Conservation (phyloP, 139 green algal genomes). For the Zygnema cylindricum region DNA sequence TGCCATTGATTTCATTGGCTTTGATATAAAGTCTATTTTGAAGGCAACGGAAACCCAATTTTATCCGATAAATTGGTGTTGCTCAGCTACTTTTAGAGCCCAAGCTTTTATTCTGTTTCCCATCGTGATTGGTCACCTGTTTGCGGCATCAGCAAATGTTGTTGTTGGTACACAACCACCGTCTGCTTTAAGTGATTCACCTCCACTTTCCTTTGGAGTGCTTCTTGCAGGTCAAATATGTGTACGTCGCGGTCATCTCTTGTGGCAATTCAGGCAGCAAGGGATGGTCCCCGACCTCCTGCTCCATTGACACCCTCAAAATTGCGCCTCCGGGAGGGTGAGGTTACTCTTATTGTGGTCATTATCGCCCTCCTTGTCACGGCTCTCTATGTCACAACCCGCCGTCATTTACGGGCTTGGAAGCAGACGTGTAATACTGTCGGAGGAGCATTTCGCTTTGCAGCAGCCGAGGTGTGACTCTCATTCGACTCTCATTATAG, state of each 20-base stretch:
- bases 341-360: not conserved
- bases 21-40: not conserved
- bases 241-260: not conserved
- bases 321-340: not conserved
- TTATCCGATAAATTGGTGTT: no score
- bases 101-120: no score
- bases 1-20: no score
- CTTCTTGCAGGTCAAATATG: slow-evolving; percentile 1
- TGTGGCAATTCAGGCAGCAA: not conserved
- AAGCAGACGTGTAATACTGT: not conserved
- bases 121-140: no score
- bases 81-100: no score
- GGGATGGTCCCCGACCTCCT: not conserved
- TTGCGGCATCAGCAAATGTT: no score
- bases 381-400: not conserved
- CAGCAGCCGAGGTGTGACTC: slow-evolving; percentile 17
- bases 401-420: not conserved
- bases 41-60: not conserved
- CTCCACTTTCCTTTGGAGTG: no score
- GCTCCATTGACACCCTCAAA: not conserved
- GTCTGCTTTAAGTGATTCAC: not conserved
- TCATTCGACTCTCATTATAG: not conserved
- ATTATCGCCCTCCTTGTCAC: not conserved
- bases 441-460: slow-evolving; percentile 12
- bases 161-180: no score